Conservation (phyloP, 768 basidiomycete genomes). For the Mycena haematopus region DNA sequence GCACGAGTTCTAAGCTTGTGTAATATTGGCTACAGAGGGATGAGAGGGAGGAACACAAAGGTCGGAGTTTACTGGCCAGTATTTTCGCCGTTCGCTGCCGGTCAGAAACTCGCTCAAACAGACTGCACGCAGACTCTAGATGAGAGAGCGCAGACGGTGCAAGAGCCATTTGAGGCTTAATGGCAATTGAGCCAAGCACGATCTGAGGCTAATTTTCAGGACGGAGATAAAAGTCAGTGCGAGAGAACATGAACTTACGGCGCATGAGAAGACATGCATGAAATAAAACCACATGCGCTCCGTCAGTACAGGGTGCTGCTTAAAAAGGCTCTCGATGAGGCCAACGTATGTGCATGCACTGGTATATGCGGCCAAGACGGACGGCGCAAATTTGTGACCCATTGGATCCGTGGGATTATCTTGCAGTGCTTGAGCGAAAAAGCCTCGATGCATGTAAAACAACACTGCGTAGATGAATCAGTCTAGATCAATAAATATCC, state of each 20-base stretch:
- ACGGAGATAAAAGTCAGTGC: not conserved
- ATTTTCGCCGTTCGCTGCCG: slow-evolving; percentile 62
- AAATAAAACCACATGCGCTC: slow-evolving; percentile 78
- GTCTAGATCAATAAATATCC: slow-evolving; percentile 5
- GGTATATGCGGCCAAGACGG: slow-evolving; percentile 72
- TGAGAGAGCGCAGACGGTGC: slow-evolving; percentile 72
- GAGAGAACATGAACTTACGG: slow-evolving; percentile 47
- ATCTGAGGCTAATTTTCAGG: slow-evolving; percentile 48
- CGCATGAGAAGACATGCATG: slow-evolving; percentile 75
- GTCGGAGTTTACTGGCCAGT: slow-evolving; percentile 49
- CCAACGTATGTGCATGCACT: slow-evolving; percentile 74
- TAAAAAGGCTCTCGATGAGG: slow-evolving; percentile 66
- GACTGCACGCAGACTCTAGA: slow-evolving; percentile 64
- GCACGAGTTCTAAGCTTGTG: slow-evolving; percentile 63
- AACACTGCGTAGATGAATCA: slow-evolving; percentile 48
- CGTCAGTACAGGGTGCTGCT: slow-evolving; percentile 68
- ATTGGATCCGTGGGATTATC: slow-evolving; percentile 69
- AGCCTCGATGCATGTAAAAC: slow-evolving; percentile 79
- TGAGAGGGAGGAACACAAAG: not conserved
- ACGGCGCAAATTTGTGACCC: slow-evolving; percentile 71
- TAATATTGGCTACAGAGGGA: slow-evolving; percentile 58
- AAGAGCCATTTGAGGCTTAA: slow-evolving; percentile 67
- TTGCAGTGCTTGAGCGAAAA: slow-evolving; percentile 73
- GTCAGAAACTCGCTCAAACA: slow-evolving; percentile 63
- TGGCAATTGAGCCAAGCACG: slow-evolving; percentile 71